Conservation (phyloP, 164 flowering plant species). For the Piper betle region DNA sequence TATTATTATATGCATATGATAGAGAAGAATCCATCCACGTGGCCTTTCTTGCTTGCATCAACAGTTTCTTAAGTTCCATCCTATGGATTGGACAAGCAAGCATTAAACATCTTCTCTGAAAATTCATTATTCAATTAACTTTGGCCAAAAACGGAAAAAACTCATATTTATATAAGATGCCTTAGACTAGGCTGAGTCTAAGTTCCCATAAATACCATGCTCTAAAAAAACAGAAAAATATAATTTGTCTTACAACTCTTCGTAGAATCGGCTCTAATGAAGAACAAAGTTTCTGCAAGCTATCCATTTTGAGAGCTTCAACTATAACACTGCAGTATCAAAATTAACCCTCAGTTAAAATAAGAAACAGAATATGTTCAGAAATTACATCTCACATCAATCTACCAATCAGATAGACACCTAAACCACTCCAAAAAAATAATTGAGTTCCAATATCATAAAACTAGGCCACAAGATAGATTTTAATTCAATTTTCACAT, state of each 20-base stretch:
- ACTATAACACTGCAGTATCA: slow-evolving; percentile 80
- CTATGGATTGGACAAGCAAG: neutral
- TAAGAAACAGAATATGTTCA: neutral
- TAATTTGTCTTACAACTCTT: slow-evolving; percentile 66
- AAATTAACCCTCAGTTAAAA: slow-evolving; percentile 8
- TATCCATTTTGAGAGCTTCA: slow-evolving; percentile 95
- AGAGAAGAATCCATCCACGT: neutral
- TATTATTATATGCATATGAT: neutral
- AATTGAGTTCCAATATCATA: neutral
- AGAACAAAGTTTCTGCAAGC: slow-evolving; percentile 89
- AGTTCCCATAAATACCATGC: neutral
- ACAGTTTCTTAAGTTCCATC: neutral
- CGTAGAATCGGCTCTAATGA: slow-evolving; percentile 99
- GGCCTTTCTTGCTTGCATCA: neutral
- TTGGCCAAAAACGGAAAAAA: neutral
- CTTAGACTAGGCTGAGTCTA: neutral
- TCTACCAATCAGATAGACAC: neutral
- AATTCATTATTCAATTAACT: neutral
- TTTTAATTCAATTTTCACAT: too few relatives aligned
- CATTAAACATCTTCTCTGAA: neutral
- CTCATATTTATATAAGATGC: neutral
- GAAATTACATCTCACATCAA: neutral
- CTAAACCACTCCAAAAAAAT: neutral
- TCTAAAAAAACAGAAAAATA: neutral
- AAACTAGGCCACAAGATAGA: too few relatives aligned